Evolutionary conservation across 2,329 filamentous ascomycete genomes (phyloP).

Genomic region (Penicillium sp.): DNA sequence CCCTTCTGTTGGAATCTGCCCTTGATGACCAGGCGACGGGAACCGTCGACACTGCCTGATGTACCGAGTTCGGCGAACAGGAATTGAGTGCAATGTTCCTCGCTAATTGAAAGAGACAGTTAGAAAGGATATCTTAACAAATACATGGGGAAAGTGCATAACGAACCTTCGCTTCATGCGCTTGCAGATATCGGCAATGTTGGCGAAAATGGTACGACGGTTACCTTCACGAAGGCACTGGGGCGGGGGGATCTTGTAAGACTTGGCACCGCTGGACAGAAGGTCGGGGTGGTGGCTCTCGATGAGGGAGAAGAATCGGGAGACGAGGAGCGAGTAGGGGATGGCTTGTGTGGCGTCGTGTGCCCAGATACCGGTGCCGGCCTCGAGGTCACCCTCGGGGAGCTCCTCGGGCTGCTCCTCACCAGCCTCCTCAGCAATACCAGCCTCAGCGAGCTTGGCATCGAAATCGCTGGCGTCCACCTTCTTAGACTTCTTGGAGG

Average conservation of each 20-base stretch:
- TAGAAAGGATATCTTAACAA: not conserved
- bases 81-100: conserved; percentile 96
- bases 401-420: conserved; percentile 56
- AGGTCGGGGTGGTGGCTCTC: conserved; percentile 97
- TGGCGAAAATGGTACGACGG: conserved; percentile 99
- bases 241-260: conserved; percentile 98
- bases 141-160: not conserved
- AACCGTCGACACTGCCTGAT: conserved; percentile 90
- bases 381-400: conserved; percentile 72
- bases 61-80: conserved; percentile 98
- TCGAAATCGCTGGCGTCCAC: conserved; percentile 63
- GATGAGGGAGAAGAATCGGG: conserved; percentile 90
- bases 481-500: conserved; percentile 49
- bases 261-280: conserved; percentile 81
- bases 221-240: conserved; percentile 99
- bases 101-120: conserved; percentile 51
- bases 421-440: conserved; percentile 58
- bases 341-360: conserved; percentile 77
- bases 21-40: conserved; percentile 92
- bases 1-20: conserved; percentile 99
- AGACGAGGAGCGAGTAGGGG: conserved; percentile 79
- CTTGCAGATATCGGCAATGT: conserved; percentile 98
- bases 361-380: conserved; percentile 85
- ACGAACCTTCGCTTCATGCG: conserved; percentile 78
- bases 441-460: conserved; percentile 62